phyloP scores from a whole-genome alignment of 1,284 basidiomycete species.

The Cryptococcus deneoformans region DNA sequence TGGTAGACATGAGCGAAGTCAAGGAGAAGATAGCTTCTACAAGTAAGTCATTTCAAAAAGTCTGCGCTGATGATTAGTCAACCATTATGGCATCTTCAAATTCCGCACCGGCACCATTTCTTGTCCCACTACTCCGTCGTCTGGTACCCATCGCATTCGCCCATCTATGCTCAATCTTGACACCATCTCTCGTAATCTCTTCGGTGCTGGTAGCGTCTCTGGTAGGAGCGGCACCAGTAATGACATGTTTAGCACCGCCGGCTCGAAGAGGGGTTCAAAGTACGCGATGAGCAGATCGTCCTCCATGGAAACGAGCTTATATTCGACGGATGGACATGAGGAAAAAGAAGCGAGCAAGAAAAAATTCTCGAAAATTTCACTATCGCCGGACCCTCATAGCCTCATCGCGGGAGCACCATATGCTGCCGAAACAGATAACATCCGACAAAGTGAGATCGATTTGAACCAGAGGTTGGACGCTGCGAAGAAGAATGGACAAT shows the following conservation, averaged over 20 bases:
- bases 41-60: slow-evolving; percentile 56
- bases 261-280: slow-evolving; percentile 23
- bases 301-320: slow-evolving; percentile 20
- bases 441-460: slow-evolving; percentile 58
- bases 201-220: slow-evolving; percentile 37
- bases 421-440: background rate
- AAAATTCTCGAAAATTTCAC: background rate
- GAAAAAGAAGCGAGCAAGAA: slow-evolving; percentile 4
- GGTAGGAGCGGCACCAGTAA: slow-evolving; percentile 19
- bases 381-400: background rate
- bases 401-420: slow-evolving; percentile 16
- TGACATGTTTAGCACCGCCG: slow-evolving; percentile 30
- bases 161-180: slow-evolving; percentile 80
- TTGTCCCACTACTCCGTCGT: slow-evolving; percentile 71
- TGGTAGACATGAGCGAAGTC: slow-evolving; percentile 72
- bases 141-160: slow-evolving; percentile 60
- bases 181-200: slow-evolving; percentile 61
- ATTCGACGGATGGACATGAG: slow-evolving; percentile 9
- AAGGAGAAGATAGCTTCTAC: slow-evolving; percentile 70
- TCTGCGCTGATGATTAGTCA: slow-evolving; percentile 56
- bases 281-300: slow-evolving; percentile 31
- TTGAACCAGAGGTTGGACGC: slow-evolving; percentile 69
- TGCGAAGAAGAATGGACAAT: slow-evolving; percentile 74
- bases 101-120: slow-evolving; percentile 73
- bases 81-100: slow-evolving; percentile 80